Conservation (phyloP, 441 rosid species). For the Erodium moschatum region DNA sequence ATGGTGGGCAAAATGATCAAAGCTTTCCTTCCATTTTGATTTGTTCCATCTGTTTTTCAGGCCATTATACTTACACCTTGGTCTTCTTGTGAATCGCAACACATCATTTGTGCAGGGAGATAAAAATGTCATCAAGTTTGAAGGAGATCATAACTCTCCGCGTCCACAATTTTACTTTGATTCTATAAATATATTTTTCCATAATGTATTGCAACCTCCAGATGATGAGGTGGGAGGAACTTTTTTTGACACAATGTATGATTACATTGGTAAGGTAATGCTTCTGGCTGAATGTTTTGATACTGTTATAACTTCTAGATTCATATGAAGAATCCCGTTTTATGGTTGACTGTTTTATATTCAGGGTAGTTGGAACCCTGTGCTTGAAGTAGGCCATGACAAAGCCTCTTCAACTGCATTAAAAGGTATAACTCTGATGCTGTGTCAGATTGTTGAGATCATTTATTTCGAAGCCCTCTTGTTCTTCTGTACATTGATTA, state of each 20-base stretch:
- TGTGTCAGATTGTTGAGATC: background rate
- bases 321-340: constrained; percentile 22
- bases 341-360: constrained; percentile 29
- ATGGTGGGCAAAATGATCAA: background rate
- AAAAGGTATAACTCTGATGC: constrained; percentile 29
- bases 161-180: constrained; percentile 95
- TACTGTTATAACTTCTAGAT: constrained; percentile 17
- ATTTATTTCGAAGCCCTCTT: constrained; percentile 11
- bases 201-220: constrained; percentile 91
- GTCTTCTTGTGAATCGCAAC: constrained; percentile 9
- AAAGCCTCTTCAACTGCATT: constrained; percentile 42
- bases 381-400: constrained; percentile 36
- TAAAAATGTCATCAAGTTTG: constrained; percentile 94
- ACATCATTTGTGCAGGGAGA: constrained; percentile 61
- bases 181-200: constrained; percentile 90
- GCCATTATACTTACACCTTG: background rate
- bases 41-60: constrained; percentile 9
- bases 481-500: constrained; percentile 15
- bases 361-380: constrained; percentile 60
- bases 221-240: constrained; percentile 63
- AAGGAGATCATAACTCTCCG: constrained; percentile 97
- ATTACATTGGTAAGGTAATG: constrained; percentile 70
- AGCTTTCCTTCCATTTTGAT: background rate
- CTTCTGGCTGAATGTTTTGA: constrained; percentile 18
- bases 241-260: constrained; percentile 51